Evolutionary conservation across 257 asterid genomes (phyloP).

Genomic region (Buddleja alternifolia): DNA sequence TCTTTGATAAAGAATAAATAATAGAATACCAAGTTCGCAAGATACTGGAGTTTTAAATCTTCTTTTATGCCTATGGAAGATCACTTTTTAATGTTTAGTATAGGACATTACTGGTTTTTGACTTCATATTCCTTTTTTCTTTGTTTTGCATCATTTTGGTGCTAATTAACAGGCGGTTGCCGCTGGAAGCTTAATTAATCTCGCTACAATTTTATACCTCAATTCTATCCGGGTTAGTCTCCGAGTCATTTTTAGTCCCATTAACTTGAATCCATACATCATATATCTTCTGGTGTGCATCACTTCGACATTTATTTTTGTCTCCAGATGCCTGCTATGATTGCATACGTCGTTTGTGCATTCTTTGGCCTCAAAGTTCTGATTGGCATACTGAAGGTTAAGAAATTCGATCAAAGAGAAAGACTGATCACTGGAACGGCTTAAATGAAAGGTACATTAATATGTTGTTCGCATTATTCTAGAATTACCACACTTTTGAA

Average conservation of each 20-base stretch:
- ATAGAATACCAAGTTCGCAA: too few species aligned
- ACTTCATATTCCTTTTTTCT: not conserved
- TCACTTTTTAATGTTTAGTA: not conserved
- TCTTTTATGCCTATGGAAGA: too few species aligned
- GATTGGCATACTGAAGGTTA: constrained; percentile 71
- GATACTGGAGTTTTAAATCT: not conserved
- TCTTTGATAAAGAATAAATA: too few species aligned
- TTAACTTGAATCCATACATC: not conserved
- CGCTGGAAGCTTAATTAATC: constrained; percentile 96
- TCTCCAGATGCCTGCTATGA: constrained; percentile 73
- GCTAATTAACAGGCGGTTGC: constrained; percentile 77
- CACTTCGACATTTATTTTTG: constrained; percentile 14
- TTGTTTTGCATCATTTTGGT: not conserved
- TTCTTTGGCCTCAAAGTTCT: constrained; percentile 82
- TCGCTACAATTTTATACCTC: constrained; percentile 76
- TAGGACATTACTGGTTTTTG: not conserved
- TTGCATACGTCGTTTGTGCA: constrained; percentile 66
- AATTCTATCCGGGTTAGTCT: constrained; percentile 72
- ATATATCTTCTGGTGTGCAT: not conserved
- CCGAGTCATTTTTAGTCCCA: constrained; percentile 10
- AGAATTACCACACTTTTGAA: not conserved
- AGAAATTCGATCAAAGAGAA: constrained; percentile 83
- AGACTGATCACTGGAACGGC: constrained; percentile 92
- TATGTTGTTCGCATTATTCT: not conserved
- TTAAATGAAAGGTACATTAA: constrained; percentile 36